A percentile compares a stretch with the other conserved stretches of the same genome.
Conservation (phyloP, 352 stramenopile genomes). For the Thraustochytrium sp. region DNA sequence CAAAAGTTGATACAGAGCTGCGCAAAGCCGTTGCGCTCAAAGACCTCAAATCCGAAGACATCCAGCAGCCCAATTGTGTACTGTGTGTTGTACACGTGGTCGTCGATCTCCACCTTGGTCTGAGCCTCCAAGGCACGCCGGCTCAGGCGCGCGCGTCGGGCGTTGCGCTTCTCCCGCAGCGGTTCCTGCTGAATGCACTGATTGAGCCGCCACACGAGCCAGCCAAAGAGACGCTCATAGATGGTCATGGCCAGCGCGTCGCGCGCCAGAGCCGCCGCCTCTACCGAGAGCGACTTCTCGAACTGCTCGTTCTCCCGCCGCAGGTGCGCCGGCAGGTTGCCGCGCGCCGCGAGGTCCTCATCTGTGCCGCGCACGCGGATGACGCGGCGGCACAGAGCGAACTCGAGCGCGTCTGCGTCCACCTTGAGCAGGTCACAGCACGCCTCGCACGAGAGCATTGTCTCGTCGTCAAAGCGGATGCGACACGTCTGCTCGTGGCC, state of each 20-base stretch:
- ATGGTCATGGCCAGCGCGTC: constrained; percentile 86
- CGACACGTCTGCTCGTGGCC: constrained; percentile 46
- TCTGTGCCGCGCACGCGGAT: constrained; percentile 58
- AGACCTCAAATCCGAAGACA: constrained; percentile 78
- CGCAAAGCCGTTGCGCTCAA: constrained; percentile 87
- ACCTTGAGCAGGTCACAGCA: constrained; percentile 43
- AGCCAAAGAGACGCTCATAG: constrained; percentile 90
- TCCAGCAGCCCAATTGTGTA: constrained; percentile 78
- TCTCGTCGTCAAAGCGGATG: constrained; percentile 72
- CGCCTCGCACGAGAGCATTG: constrained; percentile 9
- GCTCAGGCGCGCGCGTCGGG: background rate
- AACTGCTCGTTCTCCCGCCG: constrained; percentile 64
- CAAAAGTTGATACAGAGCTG: constrained; percentile 89
- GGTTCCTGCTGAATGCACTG: constrained; percentile 2
- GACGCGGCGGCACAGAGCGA: constrained; percentile 65
- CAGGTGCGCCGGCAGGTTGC: background rate
- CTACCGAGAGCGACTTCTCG: constrained; percentile 69
- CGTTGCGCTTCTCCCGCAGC: background rate
- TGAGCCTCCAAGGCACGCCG: background rate
- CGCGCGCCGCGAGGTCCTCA: background rate
- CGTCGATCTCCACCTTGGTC: background rate
- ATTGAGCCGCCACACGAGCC: constrained; percentile 71
- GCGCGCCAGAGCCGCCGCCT: constrained; percentile 70
- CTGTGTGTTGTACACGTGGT: constrained; percentile 4
- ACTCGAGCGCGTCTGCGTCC: constrained; percentile 58